Conservation (phyloP, 2,329 filamentous ascomycete species). For the Daldinia eschscholtzii region DNA sequence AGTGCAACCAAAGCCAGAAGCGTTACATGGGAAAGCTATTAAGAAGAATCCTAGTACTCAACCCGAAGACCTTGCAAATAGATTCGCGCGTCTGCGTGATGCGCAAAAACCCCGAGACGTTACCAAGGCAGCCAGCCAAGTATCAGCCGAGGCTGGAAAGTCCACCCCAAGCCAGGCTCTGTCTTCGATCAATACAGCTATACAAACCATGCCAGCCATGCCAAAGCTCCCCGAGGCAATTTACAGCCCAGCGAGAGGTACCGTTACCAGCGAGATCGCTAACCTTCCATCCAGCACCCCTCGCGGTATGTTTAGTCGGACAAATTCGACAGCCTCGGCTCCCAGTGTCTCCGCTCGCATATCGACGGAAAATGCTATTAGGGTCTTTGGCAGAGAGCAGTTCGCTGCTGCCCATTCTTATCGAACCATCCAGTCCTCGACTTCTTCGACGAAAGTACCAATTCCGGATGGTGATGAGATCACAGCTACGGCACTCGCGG, state of each 20-base stretch:
- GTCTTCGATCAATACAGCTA: conserved; percentile 63
- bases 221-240: conserved; percentile 81
- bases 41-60: conserved; percentile 54
- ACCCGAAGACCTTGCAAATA: conserved; percentile 64
- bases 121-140: conserved; percentile 61
- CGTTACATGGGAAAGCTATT: conserved; percentile 72
- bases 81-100: conserved; percentile 69
- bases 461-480: conserved; percentile 70
- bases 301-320: conserved; percentile 72
- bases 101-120: conserved; percentile 58
- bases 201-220: conserved; percentile 67
- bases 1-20: conserved; percentile 76
- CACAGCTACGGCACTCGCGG: conserved; percentile 76
- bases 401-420: conserved; percentile 52
- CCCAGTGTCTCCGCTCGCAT: conserved; percentile 47
- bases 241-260: conserved; percentile 82
- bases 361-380: conserved; percentile 50
- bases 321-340: conserved; percentile 64
- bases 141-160: conserved; percentile 62
- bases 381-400: conserved; percentile 52
- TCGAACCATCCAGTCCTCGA: conserved; percentile 52
- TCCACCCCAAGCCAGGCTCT: conserved; percentile 59
- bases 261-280: conserved; percentile 73
- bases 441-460: conserved; percentile 60
- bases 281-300: conserved; percentile 75